phyloP scores from a whole-genome alignment of 768 basidiomycete genomes.

The Coprinellus aureogranulatus region DNA sequence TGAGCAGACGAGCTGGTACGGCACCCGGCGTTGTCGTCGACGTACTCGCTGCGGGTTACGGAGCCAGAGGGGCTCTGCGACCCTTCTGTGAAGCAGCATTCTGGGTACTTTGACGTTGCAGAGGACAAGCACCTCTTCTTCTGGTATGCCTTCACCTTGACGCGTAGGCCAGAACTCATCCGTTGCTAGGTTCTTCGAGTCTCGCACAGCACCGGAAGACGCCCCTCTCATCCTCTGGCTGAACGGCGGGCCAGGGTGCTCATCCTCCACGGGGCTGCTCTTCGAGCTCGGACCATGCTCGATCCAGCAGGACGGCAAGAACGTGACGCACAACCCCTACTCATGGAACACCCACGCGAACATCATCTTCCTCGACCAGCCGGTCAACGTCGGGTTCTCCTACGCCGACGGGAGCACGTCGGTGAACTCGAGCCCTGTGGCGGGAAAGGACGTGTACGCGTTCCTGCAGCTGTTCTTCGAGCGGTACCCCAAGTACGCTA shows the following conservation, averaged over 20 bases:
- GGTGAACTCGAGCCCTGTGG: slow-evolving; percentile 78
- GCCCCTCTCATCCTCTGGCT: slow-evolving; percentile 90
- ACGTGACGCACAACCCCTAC: slow-evolving; percentile 70
- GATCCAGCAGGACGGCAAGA: slow-evolving; percentile 64
- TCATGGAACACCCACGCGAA: slow-evolving; percentile 86
- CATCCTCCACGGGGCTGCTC: slow-evolving; percentile 78
- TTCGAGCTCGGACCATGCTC: slow-evolving; percentile 92
- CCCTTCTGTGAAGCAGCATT: slow-evolving; percentile 71
- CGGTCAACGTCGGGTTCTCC: slow-evolving; percentile 87
- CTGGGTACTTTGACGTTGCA: slow-evolving; percentile 80
- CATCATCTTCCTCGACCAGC: slow-evolving; percentile 76
- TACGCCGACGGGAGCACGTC: slow-evolving; percentile 73
- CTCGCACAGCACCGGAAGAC: slow-evolving; percentile 64
- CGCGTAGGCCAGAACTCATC: neutral
- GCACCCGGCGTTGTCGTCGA: slow-evolving; percentile 42
- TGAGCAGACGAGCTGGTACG: slow-evolving; percentile 63
- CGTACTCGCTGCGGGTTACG: slow-evolving; percentile 52
- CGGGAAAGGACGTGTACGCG: slow-evolving; percentile 86
- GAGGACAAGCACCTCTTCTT: slow-evolving; percentile 85
- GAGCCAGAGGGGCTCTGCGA: slow-evolving; percentile 73
- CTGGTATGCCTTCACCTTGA: slow-evolving; percentile 50
- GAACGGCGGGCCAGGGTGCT: slow-evolving; percentile 77
- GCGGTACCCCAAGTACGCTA: slow-evolving; percentile 73
- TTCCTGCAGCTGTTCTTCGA: slow-evolving; percentile 79
- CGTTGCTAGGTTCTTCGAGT: slow-evolving; percentile 79